Conservation (phyloP, 2,329 filamentous ascomycete genomes). For the Xylariales sp. region DNA sequence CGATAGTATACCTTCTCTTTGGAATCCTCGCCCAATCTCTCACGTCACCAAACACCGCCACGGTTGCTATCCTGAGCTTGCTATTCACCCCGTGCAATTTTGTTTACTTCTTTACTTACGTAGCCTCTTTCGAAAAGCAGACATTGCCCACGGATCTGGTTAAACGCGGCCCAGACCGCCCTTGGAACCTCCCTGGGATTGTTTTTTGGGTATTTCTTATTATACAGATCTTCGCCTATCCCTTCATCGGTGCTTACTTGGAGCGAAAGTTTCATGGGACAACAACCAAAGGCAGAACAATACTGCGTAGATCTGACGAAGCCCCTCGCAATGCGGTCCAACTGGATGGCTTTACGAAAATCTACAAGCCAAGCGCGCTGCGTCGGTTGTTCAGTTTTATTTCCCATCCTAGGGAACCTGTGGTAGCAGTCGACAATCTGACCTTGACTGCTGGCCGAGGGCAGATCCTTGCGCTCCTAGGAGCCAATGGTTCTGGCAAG, state of each 20-base stretch:
- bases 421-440: conserved; percentile 74
- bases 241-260: conserved; percentile 67
- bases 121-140: conserved; percentile 71
- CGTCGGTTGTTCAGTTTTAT: conserved; percentile 46
- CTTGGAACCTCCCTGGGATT: conserved; percentile 68
- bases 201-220: conserved; percentile 73
- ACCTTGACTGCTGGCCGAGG: conserved; percentile 68
- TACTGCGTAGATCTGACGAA: conserved; percentile 30
- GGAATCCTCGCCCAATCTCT: conserved; percentile 79
- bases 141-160: conserved; percentile 56
- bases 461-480: conserved; percentile 80
- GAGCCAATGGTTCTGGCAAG: conserved; percentile 88
- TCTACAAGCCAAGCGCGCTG: conserved; percentile 64
- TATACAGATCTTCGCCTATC: conserved; percentile 74
- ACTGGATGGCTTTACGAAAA: conserved; percentile 70
- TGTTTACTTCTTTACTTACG: conserved; percentile 70
- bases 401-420: conserved; percentile 52
- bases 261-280: conserved; percentile 75
- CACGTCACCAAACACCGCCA: conserved; percentile 54
- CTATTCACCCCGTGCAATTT: conserved; percentile 87
- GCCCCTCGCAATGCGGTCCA: conserved; percentile 54
- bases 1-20: conserved; percentile 67
- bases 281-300: conserved; percentile 55
- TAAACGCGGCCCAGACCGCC: conserved; percentile 56
- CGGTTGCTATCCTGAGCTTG: conserved; percentile 65